Evolutionary conservation across 805 yeast genomes (phyloP).

Genomic region (Metschnikowia reukaufii): DNA sequence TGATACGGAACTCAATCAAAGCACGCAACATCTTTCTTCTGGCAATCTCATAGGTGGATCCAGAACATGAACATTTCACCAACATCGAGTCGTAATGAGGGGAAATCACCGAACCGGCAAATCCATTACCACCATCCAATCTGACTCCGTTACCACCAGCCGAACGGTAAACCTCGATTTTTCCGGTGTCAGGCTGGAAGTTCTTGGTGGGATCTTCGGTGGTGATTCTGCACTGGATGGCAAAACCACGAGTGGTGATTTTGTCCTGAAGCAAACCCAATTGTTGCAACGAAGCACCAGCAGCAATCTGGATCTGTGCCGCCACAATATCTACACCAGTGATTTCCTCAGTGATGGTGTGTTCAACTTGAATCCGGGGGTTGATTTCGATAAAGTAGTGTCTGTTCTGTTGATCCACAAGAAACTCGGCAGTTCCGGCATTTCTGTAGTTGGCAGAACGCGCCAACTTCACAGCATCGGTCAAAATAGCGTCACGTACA

Average conservation of each 20-base stretch:
- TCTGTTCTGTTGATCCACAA: constrained; percentile 89
- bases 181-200: constrained; percentile 98
- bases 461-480: constrained; percentile 94
- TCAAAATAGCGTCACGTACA: constrained; percentile 88
- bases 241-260: constrained; percentile 94
- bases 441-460: constrained; percentile 85
- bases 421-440: constrained; percentile 98
- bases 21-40: constrained; percentile 98
- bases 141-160: constrained; percentile 99
- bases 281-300: constrained; percentile 92
- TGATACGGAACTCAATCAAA: constrained; percentile 93
- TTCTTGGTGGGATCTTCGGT: constrained; percentile 96
- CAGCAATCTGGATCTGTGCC: constrained; percentile 98
- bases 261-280: constrained; percentile 91
- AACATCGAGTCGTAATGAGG: constrained; percentile 98
- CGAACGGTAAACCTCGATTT: constrained; percentile 95
- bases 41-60: constrained; percentile 93
- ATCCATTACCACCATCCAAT: constrained; percentile 98
- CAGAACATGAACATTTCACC: constrained; percentile 97
- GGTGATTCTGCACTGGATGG: constrained; percentile 98
- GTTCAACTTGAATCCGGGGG: constrained; percentile 98
- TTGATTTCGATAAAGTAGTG: constrained; percentile 98
- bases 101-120: constrained; percentile 93
- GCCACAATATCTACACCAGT: constrained; percentile 98
- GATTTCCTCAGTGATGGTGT: constrained; percentile 97